Percentiles rank a stretch among this genome's conserved stretches.
These are phyloP conservation scores for Ophiocordyceps camponoti-saundersi DNA, from an alignment of 2,329 filamentous ascomycete genomes.

Conservation along the genomic window DNA sequence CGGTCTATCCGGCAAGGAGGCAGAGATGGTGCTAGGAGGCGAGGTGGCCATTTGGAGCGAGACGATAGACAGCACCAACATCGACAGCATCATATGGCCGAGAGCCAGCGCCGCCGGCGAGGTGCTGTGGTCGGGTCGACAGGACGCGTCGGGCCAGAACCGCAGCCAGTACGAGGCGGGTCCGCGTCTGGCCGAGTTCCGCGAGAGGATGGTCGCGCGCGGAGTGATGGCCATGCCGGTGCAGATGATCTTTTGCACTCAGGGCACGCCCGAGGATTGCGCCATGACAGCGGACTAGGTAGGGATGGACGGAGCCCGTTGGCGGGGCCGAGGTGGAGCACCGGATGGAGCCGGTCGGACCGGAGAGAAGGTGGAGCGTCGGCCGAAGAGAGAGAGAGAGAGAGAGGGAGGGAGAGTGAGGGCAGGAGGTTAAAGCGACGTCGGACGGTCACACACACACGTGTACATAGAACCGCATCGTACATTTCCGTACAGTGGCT, in stretches of 20 bases:
- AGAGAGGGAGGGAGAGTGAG: too few species aligned
- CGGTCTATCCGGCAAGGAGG: constrained; percentile 41
- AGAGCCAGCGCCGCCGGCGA: constrained; percentile 58
- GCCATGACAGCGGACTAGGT: constrained; percentile 3
- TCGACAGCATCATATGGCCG: constrained; percentile 68
- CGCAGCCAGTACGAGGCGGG: constrained; percentile 53
- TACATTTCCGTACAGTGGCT: too few species aligned
- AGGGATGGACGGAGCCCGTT: neutral
- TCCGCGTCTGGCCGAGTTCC: constrained; percentile 55
- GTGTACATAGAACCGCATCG: too few species aligned
- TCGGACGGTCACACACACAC: too few species aligned
- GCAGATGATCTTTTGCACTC: constrained; percentile 10
- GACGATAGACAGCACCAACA: constrained; percentile 55
- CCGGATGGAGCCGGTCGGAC: neutral
- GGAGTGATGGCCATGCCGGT: constrained; percentile 33
- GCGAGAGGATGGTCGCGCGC: constrained; percentile 55
- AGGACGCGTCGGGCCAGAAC: constrained; percentile 49
- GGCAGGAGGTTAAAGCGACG: too few species aligned
- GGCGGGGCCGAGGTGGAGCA: neutral
- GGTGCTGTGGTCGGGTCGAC: constrained; percentile 61
- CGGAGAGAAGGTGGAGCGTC: too few species aligned
- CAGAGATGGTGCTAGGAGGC: constrained; percentile 59
- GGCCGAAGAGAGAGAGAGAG: neutral
- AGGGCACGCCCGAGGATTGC: constrained; percentile 12
- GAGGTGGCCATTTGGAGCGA: constrained; percentile 74